Conservation (phyloP, 1,284 basidiomycete genomes). For the Peniophora sp. region DNA sequence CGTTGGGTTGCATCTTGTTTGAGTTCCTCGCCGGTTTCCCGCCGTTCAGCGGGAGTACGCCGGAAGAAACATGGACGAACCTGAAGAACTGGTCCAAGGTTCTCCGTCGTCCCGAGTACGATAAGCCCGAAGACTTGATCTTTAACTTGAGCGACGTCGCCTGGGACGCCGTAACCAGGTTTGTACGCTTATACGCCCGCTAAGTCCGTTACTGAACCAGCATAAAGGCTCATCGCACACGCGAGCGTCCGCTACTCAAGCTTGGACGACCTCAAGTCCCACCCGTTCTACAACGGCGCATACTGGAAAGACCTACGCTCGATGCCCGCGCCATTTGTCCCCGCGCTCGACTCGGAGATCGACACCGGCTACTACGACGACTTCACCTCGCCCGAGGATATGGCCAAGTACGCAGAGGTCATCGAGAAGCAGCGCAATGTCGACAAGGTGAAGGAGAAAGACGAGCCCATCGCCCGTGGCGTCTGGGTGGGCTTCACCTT, state of each 20-base stretch:
- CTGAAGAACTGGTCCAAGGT: conserved; percentile 97
- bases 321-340: conserved; percentile 89
- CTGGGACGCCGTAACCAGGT: conserved; percentile 95
- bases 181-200: conserved; percentile 10
- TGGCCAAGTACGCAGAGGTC: conserved; percentile 98
- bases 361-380: conserved; percentile 99
- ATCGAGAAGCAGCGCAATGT: conserved; percentile 96
- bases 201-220: not conserved
- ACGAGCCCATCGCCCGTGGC: conserved; percentile 65
- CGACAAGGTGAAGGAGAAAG: conserved; percentile 84
- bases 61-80: conserved; percentile 99
- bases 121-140: conserved; percentile 92
- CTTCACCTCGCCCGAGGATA: conserved; percentile 87
- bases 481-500: conserved; percentile 99
- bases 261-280: conserved; percentile 64
- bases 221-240: conserved; percentile 57
- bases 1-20: conserved; percentile 96
- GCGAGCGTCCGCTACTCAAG: conserved; percentile 75
- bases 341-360: conserved; percentile 89
- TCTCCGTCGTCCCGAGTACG: conserved; percentile 88
- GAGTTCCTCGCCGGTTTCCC: conserved; percentile 98
- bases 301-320: conserved; percentile 77
- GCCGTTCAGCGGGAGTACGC: conserved; percentile 91
- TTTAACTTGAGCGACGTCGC: conserved; percentile 94
- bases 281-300: conserved; percentile 80